A percentile compares a stretch with the other conserved stretches of the same genome.
Evolutionary conservation across 257 asterid species (phyloP).

Genomic region (Nicotiana sylvestris): DNA sequence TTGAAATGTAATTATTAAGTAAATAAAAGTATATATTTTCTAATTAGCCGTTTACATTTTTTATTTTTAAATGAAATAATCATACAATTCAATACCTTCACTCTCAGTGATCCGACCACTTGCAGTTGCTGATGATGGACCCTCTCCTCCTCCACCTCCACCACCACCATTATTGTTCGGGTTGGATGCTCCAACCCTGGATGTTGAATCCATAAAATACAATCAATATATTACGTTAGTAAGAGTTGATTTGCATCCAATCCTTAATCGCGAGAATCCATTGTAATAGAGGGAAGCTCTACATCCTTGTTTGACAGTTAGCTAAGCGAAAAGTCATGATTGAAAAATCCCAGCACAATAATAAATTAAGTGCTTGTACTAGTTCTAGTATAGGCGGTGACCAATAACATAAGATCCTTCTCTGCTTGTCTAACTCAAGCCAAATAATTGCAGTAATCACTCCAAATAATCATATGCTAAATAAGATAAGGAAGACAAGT

Average conservation of each 20-base stretch:
- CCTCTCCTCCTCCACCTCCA: slow-evolving; percentile 18
- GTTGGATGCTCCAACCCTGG: slow-evolving; percentile 18
- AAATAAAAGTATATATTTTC: too few species aligned
- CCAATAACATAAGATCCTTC: background rate
- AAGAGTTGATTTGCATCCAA: background rate
- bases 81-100: too few species aligned
- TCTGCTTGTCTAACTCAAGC: background rate
- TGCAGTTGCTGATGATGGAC: slow-evolving; percentile 17
- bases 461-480: background rate
- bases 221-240: background rate
- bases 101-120: too few species aligned
- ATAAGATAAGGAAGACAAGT: background rate
- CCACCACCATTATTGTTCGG: background rate
- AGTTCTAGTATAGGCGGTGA: background rate
- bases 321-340: background rate
- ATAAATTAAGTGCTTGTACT: background rate
- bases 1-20: too few species aligned
- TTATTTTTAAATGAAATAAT: too few species aligned
- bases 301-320: background rate
- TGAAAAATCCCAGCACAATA: background rate
- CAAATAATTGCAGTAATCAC: background rate
- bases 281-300: background rate
- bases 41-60: background rate
- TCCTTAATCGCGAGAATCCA: background rate
- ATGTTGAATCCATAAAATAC: slow-evolving; percentile 32